Conservation (phyloP, 2,329 filamentous ascomycete species). For the Cercospora sp. region DNA sequence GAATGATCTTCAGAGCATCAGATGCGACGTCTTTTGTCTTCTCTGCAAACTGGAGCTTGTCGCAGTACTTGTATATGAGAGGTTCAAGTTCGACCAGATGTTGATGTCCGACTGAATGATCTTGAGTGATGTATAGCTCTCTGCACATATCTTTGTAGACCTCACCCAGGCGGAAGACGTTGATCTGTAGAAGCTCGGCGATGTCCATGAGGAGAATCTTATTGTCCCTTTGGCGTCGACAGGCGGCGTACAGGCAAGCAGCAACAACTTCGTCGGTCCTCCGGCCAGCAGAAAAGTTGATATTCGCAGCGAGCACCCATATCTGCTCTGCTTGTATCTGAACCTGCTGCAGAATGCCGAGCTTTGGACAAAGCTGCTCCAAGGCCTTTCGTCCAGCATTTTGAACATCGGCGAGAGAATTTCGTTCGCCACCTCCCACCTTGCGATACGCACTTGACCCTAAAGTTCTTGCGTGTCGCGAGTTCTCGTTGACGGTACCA, state of each 20-base stretch:
- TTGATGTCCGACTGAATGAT: constrained; percentile 47
- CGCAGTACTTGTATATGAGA: constrained; percentile 86
- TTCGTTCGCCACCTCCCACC: constrained; percentile 47
- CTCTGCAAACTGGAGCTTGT: constrained; percentile 85
- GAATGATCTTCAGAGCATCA: constrained; percentile 82
- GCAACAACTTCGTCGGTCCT: constrained; percentile 81
- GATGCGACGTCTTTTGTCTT: constrained; percentile 81
- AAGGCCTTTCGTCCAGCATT: constrained; percentile 47
- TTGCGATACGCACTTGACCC: constrained; percentile 51
- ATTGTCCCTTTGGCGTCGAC: constrained; percentile 75
- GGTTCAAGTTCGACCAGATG: constrained; percentile 79
- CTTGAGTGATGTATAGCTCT: constrained; percentile 59
- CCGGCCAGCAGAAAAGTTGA: constrained; percentile 76
- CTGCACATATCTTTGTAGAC: constrained; percentile 83
- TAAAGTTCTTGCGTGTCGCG: constrained; percentile 70
- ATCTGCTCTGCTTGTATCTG: constrained; percentile 44
- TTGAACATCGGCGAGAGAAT: constrained; percentile 60
- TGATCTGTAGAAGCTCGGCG: constrained; percentile 78
- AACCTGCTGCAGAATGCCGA: constrained; percentile 43
- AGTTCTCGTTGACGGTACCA: constrained; percentile 80
- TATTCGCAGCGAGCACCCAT: constrained; percentile 57
- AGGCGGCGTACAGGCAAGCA: constrained; percentile 88
- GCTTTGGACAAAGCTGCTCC: constrained; percentile 41
- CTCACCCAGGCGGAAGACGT: constrained; percentile 88
- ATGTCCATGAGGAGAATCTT: constrained; percentile 94